phyloP scores from a whole-genome alignment of 2,329 filamentous ascomycete species.

The Aspergillus ochraceus region DNA sequence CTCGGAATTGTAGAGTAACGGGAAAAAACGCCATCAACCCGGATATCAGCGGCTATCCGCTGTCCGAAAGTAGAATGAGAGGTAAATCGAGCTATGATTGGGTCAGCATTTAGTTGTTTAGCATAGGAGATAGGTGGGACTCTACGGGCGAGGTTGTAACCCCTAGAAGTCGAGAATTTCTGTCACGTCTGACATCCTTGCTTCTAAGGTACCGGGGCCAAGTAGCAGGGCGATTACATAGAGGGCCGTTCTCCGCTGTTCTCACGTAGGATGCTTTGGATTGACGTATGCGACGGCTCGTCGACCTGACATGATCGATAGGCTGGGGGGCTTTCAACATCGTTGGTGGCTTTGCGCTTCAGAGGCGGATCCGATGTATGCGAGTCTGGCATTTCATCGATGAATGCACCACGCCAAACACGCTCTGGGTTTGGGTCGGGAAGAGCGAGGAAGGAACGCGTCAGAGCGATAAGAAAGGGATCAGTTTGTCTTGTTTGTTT shows the following conservation, averaged over 20 bases:
- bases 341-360: too few relatives aligned
- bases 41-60: not conserved
- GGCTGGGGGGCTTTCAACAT: too few relatives aligned
- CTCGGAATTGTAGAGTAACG: not conserved
- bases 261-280: too few relatives aligned
- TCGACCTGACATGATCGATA: too few relatives aligned
- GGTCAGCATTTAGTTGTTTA: too few relatives aligned
- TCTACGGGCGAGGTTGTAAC: not conserved
- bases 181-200: not conserved
- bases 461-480: not conserved
- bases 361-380: too few relatives aligned
- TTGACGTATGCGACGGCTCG: too few relatives aligned
- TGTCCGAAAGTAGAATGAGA: not conserved
- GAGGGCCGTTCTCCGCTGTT: too few relatives aligned
- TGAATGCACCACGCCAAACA: not conserved
- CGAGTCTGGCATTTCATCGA: too few relatives aligned
- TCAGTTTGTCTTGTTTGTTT: not conserved
- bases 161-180: constrained; percentile 1
- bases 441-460: not conserved
- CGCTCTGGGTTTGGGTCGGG: not conserved
- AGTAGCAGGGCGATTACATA: not conserved
- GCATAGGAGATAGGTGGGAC: too few relatives aligned
- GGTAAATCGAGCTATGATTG: not conserved
- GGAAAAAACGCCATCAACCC: not conserved
- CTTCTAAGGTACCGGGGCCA: not conserved